phyloP scores from a whole-genome alignment of 495 filamentous ascomycete genomes.

The Penicillium canescens region DNA sequence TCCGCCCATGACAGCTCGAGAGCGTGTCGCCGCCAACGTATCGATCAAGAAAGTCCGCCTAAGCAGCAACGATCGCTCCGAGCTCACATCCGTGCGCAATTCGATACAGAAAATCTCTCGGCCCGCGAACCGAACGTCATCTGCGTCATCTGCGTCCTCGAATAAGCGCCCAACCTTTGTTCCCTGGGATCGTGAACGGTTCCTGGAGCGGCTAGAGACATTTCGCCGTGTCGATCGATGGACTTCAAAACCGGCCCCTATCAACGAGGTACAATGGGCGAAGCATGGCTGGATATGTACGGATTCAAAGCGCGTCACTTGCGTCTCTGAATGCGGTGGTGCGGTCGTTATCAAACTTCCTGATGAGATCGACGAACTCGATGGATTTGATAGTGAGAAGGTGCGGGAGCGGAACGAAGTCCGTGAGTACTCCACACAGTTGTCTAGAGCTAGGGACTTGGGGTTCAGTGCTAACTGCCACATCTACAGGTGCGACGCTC shows the following conservation, averaged over 20 bases:
- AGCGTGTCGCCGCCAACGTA: slow-evolving; percentile 30
- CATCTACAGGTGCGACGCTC: slow-evolving; percentile 49
- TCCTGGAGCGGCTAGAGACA: slow-evolving; percentile 79
- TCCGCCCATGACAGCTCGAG: slow-evolving; percentile 23
- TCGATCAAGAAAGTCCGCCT: slow-evolving; percentile 44
- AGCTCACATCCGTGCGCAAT: slow-evolving; percentile 26
- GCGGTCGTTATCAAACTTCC: slow-evolving; percentile 82
- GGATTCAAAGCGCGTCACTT: slow-evolving; percentile 77
- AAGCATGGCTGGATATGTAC: slow-evolving; percentile 90
- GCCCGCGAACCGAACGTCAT: slow-evolving; percentile 22
- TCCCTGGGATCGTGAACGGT: slow-evolving; percentile 80
- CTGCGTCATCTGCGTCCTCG: slow-evolving; percentile 20
- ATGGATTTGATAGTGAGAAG: slow-evolving; percentile 52
- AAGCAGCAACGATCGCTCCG: slow-evolving; percentile 21
- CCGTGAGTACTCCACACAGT: slow-evolving; percentile 32
- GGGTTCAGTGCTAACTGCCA: slow-evolving; percentile 9
- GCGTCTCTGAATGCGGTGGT: slow-evolving; percentile 74
- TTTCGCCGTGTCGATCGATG: slow-evolving; percentile 89
- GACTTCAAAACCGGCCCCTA: slow-evolving; percentile 69
- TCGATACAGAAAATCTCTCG: slow-evolving; percentile 28
- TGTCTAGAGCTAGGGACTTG: background rate
- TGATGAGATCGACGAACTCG: slow-evolving; percentile 52
- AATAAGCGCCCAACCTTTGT: slow-evolving; percentile 61
- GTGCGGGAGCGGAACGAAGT: slow-evolving; percentile 66
- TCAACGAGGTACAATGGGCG: slow-evolving; percentile 94